Percentiles rank a stretch among this genome's conserved stretches.
Evolutionary conservation across 106 monocot genomes (phyloP).

Genomic region (Xerophyta viscosa): DNA sequence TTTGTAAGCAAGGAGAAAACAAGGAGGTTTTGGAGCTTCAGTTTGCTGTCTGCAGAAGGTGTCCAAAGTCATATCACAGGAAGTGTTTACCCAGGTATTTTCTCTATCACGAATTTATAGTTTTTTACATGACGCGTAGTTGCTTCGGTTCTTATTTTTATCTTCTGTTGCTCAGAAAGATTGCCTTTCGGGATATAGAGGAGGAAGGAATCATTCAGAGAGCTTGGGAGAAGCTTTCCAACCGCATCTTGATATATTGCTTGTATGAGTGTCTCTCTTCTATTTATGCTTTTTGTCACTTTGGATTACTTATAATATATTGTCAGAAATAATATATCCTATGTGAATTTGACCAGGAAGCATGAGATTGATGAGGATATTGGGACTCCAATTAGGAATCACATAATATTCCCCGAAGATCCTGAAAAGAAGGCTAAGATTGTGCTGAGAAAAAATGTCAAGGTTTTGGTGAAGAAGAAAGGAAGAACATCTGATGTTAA

Average conservation of each 20-base stretch:
- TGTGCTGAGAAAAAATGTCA: not conserved
- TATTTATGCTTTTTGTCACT: not conserved
- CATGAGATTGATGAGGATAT: slow-evolving; percentile 27
- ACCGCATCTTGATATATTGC: slow-evolving; percentile 50
- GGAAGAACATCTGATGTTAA: not conserved
- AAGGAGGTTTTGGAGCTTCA: slow-evolving; percentile 53
- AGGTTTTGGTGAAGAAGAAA: slow-evolving; percentile 12
- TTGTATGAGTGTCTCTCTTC: slow-evolving; percentile 16
- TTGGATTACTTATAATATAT: not conserved
- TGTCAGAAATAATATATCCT: not conserved
- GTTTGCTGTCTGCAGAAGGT: slow-evolving; percentile 92
- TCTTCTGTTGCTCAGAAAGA: slow-evolving; percentile 16
- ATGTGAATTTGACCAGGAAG: slow-evolving; percentile 10
- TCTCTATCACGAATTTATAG: not conserved
- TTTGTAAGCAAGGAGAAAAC: slow-evolving; percentile 71
- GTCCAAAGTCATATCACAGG: slow-evolving; percentile 88
- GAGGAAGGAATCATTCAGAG: slow-evolving; percentile 25
- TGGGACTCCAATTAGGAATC: slow-evolving; percentile 27
- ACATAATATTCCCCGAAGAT: slow-evolving; percentile 23
- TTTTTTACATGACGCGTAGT: too few relatives aligned
- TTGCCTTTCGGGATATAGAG: slow-evolving; percentile 26
- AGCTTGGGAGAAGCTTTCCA: slow-evolving; percentile 41
- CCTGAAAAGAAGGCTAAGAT: not conserved
- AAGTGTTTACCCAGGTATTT: slow-evolving; percentile 88
- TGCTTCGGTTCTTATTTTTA: not conserved